Evolutionary conservation across 2,329 filamentous ascomycete species (phyloP), one percentile per base, ranked within the genome.

Genomic region (Sclerotinia glacialis): DNA sequence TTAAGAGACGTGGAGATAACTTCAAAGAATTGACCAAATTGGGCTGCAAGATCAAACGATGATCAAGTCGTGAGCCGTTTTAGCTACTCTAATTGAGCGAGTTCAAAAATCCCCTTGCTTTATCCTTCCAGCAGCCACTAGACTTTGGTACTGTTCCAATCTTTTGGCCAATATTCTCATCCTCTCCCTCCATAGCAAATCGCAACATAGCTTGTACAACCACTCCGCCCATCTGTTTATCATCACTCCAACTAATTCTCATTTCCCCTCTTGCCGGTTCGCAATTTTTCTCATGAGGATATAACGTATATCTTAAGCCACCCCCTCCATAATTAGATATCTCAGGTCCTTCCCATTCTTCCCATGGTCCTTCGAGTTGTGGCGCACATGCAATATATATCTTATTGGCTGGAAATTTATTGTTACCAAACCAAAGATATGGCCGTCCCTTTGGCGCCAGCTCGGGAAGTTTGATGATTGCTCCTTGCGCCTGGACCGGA

Each of bases 241-340:
- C 61, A 44, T 64, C 61, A 11, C 49, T 64, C 61, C 61, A 64
- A 46, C 61, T 64, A 11, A 64, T 46, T 23, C 49, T 42, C 49
- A 53, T 31, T 21, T 64, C 61, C 14, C 61, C 61, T 5, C 7
- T 23, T 18, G 16, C 61, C 3, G 12, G 8, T 9, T 55, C 18
- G 28, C 61, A 53, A 23, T 31, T 46, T 2, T 50, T 42, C 8
- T 53, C 37, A 42, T 64, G 61, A 21, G 61, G 61, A 64, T 56
- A 64, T 26, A 64, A 18, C 7, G 49, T 54, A 46, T 64, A 64
- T 64, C 61, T 42, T 12, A 54, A 5, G 0, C 61, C 61, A 21
- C 49, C 28, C 1, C 52, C 52, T 9, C 46, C 61, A 12, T 56
- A 55, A 2, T 2, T 16, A 2, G 61, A 50, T 23, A 64, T 64